phyloP scores from a whole-genome alignment of 495 filamentous ascomycete genomes.

The Aspergillus asperescens region DNA sequence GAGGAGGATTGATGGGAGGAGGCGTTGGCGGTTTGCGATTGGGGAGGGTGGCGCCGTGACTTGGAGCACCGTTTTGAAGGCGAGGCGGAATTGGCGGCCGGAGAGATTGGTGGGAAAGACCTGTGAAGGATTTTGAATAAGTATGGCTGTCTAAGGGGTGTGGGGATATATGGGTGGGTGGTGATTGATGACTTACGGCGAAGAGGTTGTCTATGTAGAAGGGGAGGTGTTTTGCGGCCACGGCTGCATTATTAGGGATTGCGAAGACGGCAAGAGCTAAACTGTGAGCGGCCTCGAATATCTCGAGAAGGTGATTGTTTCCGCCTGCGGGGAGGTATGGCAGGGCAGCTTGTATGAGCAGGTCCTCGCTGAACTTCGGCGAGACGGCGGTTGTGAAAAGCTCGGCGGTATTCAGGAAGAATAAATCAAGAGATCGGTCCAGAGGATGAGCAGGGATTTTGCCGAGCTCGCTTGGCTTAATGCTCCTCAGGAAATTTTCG shows the following conservation, averaged over 20 bases:
- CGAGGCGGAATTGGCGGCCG: slow-evolving; percentile 84
- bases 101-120: slow-evolving; percentile 81
- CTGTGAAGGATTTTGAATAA: slow-evolving; percentile 21
- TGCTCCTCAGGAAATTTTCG: slow-evolving; percentile 62
- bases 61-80: slow-evolving; percentile 83
- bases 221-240: slow-evolving; percentile 69
- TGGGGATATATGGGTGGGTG: background rate
- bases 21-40: slow-evolving; percentile 63
- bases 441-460: slow-evolving; percentile 69
- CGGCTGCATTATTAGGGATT: slow-evolving; percentile 64
- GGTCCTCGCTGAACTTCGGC: slow-evolving; percentile 58
- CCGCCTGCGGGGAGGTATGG: slow-evolving; percentile 69
- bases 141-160: slow-evolving; percentile 1
- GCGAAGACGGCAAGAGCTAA: slow-evolving; percentile 78
- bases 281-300: slow-evolving; percentile 91
- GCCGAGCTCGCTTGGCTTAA: slow-evolving; percentile 53
- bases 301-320: slow-evolving; percentile 59
- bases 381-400: slow-evolving; percentile 73
- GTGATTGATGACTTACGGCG: slow-evolving; percentile 38
- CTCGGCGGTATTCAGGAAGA: slow-evolving; percentile 86
- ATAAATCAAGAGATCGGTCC: slow-evolving; percentile 76
- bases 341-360: slow-evolving; percentile 67
- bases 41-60: slow-evolving; percentile 78
- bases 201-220: slow-evolving; percentile 86
- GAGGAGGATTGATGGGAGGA: slow-evolving; percentile 71